Evolutionary conservation across 2,329 filamentous ascomycete genomes (phyloP), one percentile per base, ranked within the genome.

Genomic region (Mariannaea elegans): DNA sequence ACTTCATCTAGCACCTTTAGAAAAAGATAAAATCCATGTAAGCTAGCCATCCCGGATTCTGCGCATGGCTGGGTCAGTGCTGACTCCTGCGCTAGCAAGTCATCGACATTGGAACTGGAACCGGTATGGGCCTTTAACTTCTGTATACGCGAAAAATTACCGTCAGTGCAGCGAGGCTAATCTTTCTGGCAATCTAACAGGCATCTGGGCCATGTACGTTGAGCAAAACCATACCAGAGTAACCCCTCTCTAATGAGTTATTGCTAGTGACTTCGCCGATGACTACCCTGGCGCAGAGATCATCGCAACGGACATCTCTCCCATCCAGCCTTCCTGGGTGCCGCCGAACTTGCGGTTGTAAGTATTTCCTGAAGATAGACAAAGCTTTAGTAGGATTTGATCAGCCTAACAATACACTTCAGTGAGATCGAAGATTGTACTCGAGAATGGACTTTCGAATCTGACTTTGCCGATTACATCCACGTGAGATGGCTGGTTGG

Each of bases 401-500:
- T 8, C 18, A 7, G 1, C 1, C 52, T 62, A 6, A 64, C 6
- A 27, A 19, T 0, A 8, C 2, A 1, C 0, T 2, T 1, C 1
- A 69, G 67, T 7, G 66, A 57, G 3, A 70, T 69, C 0, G 67
- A 78, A 76, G 52, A 76, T 69, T 64, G 72, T 47, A 64, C 70
- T 61, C 55, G 65, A 51, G 39, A 71, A 7, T 76, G 72, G 74
- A 75, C 71, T 2, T 76, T 71, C 14, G 57, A 36, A 10, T 59
- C 56, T 1, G 24, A 56, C 45, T 73, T 77, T 44, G 84, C 87
- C 62, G 86, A 90, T 72, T 86, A 82, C 61, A 82, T 90, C 57
- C 88, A 90, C 68, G 82, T 83, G 2, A 81, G 84, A 46, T 79
- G 84, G 67, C 73, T 89, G 52, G 75, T 82, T 5, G 87, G 87